Percentiles rank a stretch among this genome's conserved stretches.
phyloP scores from a whole-genome alignment of 2,329 filamentous ascomycete genomes.

The Trichocomaceae sp. region DNA sequence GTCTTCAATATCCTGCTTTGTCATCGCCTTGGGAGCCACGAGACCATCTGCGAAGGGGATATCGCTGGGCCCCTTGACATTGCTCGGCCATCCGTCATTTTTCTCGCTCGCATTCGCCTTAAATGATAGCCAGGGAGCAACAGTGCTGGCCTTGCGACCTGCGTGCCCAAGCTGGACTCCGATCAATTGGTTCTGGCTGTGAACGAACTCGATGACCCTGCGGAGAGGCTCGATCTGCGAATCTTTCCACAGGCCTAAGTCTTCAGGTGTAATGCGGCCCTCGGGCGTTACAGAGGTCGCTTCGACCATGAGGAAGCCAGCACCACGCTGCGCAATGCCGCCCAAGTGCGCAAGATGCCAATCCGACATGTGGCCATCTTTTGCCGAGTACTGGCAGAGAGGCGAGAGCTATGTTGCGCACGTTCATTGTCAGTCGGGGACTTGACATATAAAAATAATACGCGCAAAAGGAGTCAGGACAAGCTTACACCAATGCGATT shows the following conservation, averaged over 20 bases:
- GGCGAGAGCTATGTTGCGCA: constrained; percentile 45
- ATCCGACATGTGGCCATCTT: constrained; percentile 66
- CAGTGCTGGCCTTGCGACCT: constrained; percentile 57
- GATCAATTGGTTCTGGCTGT: constrained; percentile 68
- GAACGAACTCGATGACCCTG: constrained; percentile 68
- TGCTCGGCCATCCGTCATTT: constrained; percentile 49
- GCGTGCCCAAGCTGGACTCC: constrained; percentile 79
- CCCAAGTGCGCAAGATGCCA: constrained; percentile 81
- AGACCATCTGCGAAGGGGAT: constrained; percentile 58
- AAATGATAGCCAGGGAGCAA: constrained; percentile 44
- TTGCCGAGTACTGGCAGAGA: constrained; percentile 60
- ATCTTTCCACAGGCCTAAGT: constrained; percentile 68
- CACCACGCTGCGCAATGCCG: constrained; percentile 68
- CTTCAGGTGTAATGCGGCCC: constrained; percentile 68
- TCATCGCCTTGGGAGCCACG: constrained; percentile 61
- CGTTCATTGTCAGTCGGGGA: background rate
- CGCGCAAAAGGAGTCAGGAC: background rate
- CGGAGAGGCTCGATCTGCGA: constrained; percentile 65
- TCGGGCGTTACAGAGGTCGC: constrained; percentile 68
- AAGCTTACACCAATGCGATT: constrained; percentile 55
- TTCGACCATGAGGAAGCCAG: constrained; percentile 68
- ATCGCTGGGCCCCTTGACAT: constrained; percentile 52
- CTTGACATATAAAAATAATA: background rate
- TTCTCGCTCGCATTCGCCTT: constrained; percentile 41
- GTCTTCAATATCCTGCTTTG: constrained; percentile 58